Evolutionary conservation across 345 rosid genomes (phyloP).

Genomic region (Salix suchowensis): DNA sequence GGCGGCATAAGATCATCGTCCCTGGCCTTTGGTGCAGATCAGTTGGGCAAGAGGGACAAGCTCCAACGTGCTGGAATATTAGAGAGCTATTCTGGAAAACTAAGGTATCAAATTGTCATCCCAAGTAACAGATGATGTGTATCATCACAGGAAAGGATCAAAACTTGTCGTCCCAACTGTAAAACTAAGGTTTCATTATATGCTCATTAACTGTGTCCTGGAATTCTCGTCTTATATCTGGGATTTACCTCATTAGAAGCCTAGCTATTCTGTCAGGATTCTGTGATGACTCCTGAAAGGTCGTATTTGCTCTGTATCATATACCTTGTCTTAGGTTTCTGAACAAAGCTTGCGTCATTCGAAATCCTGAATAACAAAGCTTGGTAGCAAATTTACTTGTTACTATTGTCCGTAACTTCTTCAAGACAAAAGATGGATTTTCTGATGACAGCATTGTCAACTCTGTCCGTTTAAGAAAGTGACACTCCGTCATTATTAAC

Average conservation of each 20-base stretch:
- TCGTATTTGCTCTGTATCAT: no score
- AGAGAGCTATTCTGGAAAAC: constrained; percentile 6
- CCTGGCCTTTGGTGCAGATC: constrained; percentile 67
- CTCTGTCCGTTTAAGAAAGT: no score
- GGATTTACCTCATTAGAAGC: background rate
- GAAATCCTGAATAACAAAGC: no score
- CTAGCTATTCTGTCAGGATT: background rate
- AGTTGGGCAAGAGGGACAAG: constrained; percentile 45
- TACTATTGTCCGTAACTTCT: constrained; percentile 28
- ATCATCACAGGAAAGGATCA: constrained; percentile 21
- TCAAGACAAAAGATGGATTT: constrained; percentile 12
- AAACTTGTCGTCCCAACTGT: constrained; percentile 27
- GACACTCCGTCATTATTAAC: no score
- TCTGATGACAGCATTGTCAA: no score
- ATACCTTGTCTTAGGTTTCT: constrained; percentile 41
- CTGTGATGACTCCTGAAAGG: no score
- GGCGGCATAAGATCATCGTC: constrained; percentile 69
- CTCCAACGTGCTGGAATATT: constrained; percentile 36
- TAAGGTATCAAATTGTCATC: constrained; percentile 10
- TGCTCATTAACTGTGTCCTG: background rate
- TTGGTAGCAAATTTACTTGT: constrained; percentile 53
- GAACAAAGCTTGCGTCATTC: constrained; percentile 51
- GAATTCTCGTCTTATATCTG: background rate
- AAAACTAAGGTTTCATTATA: constrained; percentile 28
- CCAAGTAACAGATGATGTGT: background rate